Evolutionary conservation across 108 stramenopile genomes (phyloP).

Genomic region (Cyclotella cryptica): DNA sequence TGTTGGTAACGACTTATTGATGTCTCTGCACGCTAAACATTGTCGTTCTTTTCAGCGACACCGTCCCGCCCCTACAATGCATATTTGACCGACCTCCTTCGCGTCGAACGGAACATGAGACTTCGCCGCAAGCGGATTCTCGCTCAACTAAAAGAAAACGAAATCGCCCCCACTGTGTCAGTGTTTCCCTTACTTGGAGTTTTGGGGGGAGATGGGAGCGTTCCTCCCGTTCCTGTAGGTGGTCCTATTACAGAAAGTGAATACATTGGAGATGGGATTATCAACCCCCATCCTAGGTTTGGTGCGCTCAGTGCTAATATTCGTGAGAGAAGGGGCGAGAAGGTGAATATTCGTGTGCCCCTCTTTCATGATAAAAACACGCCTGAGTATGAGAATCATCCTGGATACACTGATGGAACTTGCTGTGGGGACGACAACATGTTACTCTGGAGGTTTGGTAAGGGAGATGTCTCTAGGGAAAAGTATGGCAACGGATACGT

Average conservation of each 20-base stretch:
- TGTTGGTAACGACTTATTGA: too few relatives aligned
- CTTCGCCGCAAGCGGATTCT: slow-evolving; percentile 93
- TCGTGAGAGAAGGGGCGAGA: slow-evolving; percentile 87
- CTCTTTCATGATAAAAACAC: slow-evolving; percentile 93
- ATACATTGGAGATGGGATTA: slow-evolving; percentile 95
- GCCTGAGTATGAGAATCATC: slow-evolving; percentile 78
- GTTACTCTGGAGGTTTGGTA: slow-evolving; percentile 90
- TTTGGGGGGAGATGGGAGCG: slow-evolving; percentile 79
- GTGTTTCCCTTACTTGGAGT: slow-evolving; percentile 90
- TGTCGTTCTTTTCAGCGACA: slow-evolving; percentile 61
- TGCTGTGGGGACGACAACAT: slow-evolving; percentile 65
- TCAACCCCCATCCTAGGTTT: slow-evolving; percentile 99
- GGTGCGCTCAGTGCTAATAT: slow-evolving; percentile 97
- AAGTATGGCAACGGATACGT: slow-evolving; percentile 79
- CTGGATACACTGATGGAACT: slow-evolving; percentile 20
- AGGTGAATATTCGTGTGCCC: slow-evolving; percentile 96
- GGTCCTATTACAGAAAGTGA: slow-evolving; percentile 89
- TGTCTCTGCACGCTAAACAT: too few relatives aligned
- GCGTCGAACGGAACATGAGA: slow-evolving; percentile 99
- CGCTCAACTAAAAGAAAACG: slow-evolving; percentile 84
- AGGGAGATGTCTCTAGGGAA: slow-evolving; percentile 76
- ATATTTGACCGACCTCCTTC: slow-evolving; percentile 77
- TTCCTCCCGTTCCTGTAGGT: slow-evolving; percentile 77
- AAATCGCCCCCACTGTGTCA: slow-evolving; percentile 94
- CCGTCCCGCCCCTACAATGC: slow-evolving; percentile 77